Base-by-base conservation (phyloP, 352 stramenopile species). In the Phytophthora ramorum region DNA sequence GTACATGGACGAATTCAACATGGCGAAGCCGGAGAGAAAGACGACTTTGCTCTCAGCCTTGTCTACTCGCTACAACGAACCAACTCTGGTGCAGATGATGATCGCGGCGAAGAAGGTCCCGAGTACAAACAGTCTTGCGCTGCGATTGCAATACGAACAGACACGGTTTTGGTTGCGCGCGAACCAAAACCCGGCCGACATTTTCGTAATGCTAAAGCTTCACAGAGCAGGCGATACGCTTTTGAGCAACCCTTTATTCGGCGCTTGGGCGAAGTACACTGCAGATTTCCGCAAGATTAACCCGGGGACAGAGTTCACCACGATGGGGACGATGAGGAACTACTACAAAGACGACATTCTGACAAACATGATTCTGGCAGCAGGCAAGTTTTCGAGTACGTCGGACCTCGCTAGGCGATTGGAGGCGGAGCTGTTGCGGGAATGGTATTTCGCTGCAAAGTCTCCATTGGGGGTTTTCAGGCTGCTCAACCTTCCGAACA, bases 281-380 rank as follows among this genome's bases (percentile, higher is more conserved):
- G 47, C 58, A 16, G 58, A 65, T 19, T 65, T 59, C 58, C 53
- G 61, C 14, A 56, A 55, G 34, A 8, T 51, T 16, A 35, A 64
- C 26, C 22, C 32, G 12, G 61, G 53, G 7, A 63, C 41, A 17
- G 14, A 56, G 3, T 10, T 53, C 7, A 64, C 61, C 1, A 53
- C 22, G 8, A 34, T 58, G 2, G 16, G 17, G 2, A 53, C 56
- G 24, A n/a, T 71, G 57, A 62, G 20, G n/a, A 22, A n/a, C 17
- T 38, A 40, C 48, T 53, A 63, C 35, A 51, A 9, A 1, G 35
- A 69, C 22, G 37, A 41, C 8, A 24, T 24, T 1, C 20, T 69
- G 26, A 47, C 30, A 12, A 43, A 13, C 0, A 46, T 69, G 53
- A 58, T 69, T 51, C 17, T 51, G 13, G 16, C 43, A 19, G 50